Base-by-base conservation (phyloP, 805 yeast species). In the Ogataea populi-albae region DNA sequence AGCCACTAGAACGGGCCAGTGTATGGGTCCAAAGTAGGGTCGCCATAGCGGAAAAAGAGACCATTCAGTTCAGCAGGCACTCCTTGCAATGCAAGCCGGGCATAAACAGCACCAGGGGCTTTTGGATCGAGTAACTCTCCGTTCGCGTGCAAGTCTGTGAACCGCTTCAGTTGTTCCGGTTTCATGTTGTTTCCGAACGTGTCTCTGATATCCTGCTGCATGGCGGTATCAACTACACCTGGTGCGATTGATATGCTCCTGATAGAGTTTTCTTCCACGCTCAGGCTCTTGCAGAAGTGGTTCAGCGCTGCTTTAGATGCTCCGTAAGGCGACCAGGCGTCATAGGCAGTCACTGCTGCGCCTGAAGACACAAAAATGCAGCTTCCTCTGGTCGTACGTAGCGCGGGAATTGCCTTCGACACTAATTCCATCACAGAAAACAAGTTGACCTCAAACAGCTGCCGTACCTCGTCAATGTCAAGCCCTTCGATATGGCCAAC, bases 281-380 rank as follows among this genome's bases (percentile, higher is more conserved):
- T 81, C 11, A 91, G 57, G 10, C 85, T 76, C 30, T 64, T 54
- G 5, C 86, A 79, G 34, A 87, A 71, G 50, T 81, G 88, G 58
- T 91, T 88, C 33, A 91, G 55, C 0, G 97, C 96, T 0, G 97
- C 96, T 59, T 91, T 91, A 5, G 96, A 80, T 4, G 89, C 66
- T 1, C 96, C 95, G 52, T 91, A 91, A 4, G 96, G 94, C 12
- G 83, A 82, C 97, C 97, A 91, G 1, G 87, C 93, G 43, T 68
- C 73, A 45, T 67, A 71, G 14, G 79, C 64, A 35, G 68, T 73
- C 1, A 72, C 69, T 14, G 94, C 73, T 1, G 98, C 97, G 5
- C 96, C 97, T 2, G 95, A 86, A 14, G 94, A 84, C 0, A 89
- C 96, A 37, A 82, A 77, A n/a, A 91, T 67, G 23, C 83, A 69